Evolutionary conservation across 2,329 filamentous ascomycete species (phyloP).

Genomic region (Claviceps africana): DNA sequence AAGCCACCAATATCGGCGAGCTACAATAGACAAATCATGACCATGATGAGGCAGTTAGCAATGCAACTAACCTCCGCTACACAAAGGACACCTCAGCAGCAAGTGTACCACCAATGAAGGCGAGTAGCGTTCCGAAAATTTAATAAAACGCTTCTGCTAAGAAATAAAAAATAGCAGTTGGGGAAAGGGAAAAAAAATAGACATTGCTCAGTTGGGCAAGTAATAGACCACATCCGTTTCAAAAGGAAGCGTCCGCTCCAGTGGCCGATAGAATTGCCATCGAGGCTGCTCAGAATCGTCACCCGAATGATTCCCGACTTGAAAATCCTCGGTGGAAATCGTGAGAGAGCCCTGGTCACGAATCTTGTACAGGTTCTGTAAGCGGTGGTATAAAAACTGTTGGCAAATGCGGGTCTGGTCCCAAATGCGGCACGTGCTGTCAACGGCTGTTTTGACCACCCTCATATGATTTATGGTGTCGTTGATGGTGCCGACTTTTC

Average conservation of each 20-base stretch:
- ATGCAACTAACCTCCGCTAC: background rate
- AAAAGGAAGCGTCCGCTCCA: constrained; percentile 21
- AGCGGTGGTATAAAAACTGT: constrained; percentile 28
- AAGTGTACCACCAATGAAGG: background rate
- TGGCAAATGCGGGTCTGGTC: constrained; percentile 38
- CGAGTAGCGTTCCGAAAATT: background rate
- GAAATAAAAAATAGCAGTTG: constrained; percentile 3
- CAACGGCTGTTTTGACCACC: constrained; percentile 38
- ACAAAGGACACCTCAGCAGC: background rate
- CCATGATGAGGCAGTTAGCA: background rate
- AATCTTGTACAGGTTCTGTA: constrained; percentile 21
- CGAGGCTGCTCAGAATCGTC: constrained; percentile 15
- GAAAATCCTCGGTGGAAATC: constrained; percentile 16
- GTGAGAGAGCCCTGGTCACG: constrained; percentile 18
- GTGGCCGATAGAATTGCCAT: constrained; percentile 23
- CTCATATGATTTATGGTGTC: constrained; percentile 39
- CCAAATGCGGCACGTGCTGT: constrained; percentile 45
- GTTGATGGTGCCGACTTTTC: constrained; percentile 35
- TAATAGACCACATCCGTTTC: constrained; percentile 25
- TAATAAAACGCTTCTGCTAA: constrained; percentile 11
- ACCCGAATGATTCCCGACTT: constrained; percentile 12
- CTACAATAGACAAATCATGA: background rate
- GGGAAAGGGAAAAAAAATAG: constrained; percentile 3
- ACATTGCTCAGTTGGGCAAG: constrained; percentile 9
- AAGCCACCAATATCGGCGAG: background rate